Base-by-base conservation (phyloP, 331 rosid genomes). In the Quercus phellos region DNA sequence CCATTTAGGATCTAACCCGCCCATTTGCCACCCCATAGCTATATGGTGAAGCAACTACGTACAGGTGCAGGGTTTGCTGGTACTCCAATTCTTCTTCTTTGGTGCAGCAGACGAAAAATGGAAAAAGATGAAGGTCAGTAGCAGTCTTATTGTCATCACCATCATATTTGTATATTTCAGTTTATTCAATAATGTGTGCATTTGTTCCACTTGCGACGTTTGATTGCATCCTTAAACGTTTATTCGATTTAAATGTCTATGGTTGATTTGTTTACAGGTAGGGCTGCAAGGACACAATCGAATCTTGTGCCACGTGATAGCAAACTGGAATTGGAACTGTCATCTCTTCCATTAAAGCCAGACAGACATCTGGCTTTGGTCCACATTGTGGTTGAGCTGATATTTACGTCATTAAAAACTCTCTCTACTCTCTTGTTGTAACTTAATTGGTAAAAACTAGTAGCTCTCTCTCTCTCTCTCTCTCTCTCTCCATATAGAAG, bases 1-100 rank as follows among this genome's bases (percentile, higher is more conserved):
- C 24, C 24, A 22, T 22, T 22, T 22, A 22, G 24, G 1, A 24
- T 24, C 26, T 1, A 24, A 24, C 26, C 26, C 26, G 26, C 1
- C 26, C 26, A 24, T 24, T 24, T 24, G 24, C 1, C 24, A 24
- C 26, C 26, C 26, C 26, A 1, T 24, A 24, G 26, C 26, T 24
- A 24, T 80, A 92, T 94, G 97, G 97, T 89, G 90, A 94, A 88
- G 90, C 94, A 94, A 78, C 84, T 90, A 74, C 97, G 91, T 18
- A 2, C 79, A 51, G 87, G 90, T 86, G 99, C 99, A 58, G 99
- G 99, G 79, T 94, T 94, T 88, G 30, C 87, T 55, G 96, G 99
- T 58, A 92, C 98, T 13, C 98, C 98, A 67, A 92, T 94, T 70
- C 89, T 93, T 68, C 97, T 94, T 81, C 79, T 90, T 29, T 94